Evolutionary conservation across 225 moss, liverwort and hornwort species (phyloP).

Genomic region (Thuidium tamariscinum): DNA sequence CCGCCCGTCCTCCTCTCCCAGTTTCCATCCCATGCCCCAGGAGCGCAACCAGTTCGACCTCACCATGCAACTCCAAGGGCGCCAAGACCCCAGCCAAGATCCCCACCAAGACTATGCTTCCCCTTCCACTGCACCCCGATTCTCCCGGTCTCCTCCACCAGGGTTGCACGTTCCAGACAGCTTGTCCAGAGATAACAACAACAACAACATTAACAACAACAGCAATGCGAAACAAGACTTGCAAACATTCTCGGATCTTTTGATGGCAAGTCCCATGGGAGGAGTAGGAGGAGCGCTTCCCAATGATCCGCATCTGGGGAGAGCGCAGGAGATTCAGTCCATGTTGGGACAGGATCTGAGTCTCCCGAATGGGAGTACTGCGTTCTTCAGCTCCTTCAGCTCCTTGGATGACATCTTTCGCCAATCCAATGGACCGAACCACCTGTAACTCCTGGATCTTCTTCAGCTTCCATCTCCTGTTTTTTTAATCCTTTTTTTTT

Average conservation of each 20-base stretch:
- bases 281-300: background rate
- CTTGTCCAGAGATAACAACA: background rate
- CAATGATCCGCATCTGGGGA: conserved; percentile 9
- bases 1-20: background rate
- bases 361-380: conserved; percentile 3
- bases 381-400: conserved; percentile 1
- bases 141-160: background rate
- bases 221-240: background rate
- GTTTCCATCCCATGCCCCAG: background rate
- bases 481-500: too few species aligned
- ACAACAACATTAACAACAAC: too few species aligned
- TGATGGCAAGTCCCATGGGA: background rate
- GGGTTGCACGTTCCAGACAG: background rate
- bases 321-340: conserved; percentile 28
- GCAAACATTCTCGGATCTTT: background rate
- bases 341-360: conserved; percentile 20
- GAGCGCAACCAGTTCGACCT: conserved; percentile 42
- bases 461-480: background rate
- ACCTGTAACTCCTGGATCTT: background rate
- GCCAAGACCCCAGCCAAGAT: background rate
- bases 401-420: conserved; percentile 24
- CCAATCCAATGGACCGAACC: background rate
- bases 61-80: conserved; percentile 23
- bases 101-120: background rate
- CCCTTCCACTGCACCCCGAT: background rate